These are phyloP conservation scores for Cyberlindnera sargentensis DNA, from an alignment of 805 yeast genomes.

Conservation along the genomic window DNA sequence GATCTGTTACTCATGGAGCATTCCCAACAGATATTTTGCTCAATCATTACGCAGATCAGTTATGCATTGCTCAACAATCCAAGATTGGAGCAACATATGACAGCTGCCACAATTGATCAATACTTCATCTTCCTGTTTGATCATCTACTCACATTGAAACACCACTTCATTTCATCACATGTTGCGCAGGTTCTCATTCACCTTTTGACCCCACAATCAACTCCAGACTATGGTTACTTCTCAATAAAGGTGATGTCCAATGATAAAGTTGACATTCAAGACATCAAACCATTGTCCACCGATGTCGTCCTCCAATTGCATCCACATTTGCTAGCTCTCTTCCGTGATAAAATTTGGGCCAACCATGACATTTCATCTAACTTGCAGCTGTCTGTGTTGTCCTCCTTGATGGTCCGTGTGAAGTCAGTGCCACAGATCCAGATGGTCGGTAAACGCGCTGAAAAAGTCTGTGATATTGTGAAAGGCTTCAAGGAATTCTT, in stretches of 20 bases:
- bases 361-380: neutral
- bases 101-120: neutral
- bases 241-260: conserved; percentile 4
- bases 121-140: conserved; percentile 1
- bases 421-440: conserved; percentile 1
- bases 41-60: conserved; percentile 1
- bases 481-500: conserved; percentile 4
- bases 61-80: conserved; percentile 10
- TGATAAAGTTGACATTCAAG: conserved; percentile 10
- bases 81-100: neutral
- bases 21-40: neutral
- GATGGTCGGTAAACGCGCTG: neutral
- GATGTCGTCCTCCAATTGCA: conserved; percentile 2
- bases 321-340: neutral
- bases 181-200: conserved; percentile 2
- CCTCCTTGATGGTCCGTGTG: conserved; percentile 4
- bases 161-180: neutral
- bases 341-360: conserved; percentile 3
- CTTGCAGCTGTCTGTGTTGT: conserved; percentile 1
- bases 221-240: neutral
- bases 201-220: neutral
- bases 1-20: neutral
- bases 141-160: neutral
- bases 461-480: neutral
- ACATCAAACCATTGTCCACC: conserved; percentile 5